These are phyloP conservation scores for Penicillium herquei DNA, from an alignment of 495 filamentous ascomycete species.

Conservation along the genomic window DNA sequence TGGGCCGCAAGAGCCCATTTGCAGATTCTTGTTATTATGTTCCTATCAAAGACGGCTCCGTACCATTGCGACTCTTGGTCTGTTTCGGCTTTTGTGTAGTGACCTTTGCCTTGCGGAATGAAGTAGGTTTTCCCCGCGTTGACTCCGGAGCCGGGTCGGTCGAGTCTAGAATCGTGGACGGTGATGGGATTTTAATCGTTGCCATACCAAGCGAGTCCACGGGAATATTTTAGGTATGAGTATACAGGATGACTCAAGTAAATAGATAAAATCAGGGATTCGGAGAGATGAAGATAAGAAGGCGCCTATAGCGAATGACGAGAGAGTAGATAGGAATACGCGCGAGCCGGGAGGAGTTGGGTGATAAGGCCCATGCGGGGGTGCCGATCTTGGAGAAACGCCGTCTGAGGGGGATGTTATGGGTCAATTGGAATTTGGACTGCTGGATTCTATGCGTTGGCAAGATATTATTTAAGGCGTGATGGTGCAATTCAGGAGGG, in stretches of 20 bases:
- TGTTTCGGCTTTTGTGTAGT: constrained; percentile 63
- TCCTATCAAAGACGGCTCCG: constrained; percentile 23
- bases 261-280: background rate
- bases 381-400: constrained; percentile 8
- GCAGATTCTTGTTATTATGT: background rate
- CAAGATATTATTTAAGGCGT: background rate
- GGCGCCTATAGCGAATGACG: constrained; percentile 10
- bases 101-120: constrained; percentile 26
- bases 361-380: constrained; percentile 23
- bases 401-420: constrained; percentile 1
- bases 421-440: background rate
- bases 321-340: constrained; percentile 2
- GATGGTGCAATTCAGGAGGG: background rate
- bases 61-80: constrained; percentile 83
- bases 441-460: background rate
- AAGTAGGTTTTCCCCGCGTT: constrained; percentile 32
- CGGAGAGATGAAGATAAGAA: constrained; percentile 12
- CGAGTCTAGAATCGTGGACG: constrained; percentile 57
- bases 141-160: constrained; percentile 30
- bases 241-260: no score
- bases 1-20: background rate
- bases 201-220: constrained; percentile 47
- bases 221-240: background rate
- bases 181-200: constrained; percentile 62
- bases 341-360: background rate